A percentile compares a stretch with the other conserved stretches of the same genome.
These are phyloP conservation scores for Saccharomyces hybrid DNA, from an alignment of 1,139 yeast genomes.

Conservation along the genomic window DNA sequence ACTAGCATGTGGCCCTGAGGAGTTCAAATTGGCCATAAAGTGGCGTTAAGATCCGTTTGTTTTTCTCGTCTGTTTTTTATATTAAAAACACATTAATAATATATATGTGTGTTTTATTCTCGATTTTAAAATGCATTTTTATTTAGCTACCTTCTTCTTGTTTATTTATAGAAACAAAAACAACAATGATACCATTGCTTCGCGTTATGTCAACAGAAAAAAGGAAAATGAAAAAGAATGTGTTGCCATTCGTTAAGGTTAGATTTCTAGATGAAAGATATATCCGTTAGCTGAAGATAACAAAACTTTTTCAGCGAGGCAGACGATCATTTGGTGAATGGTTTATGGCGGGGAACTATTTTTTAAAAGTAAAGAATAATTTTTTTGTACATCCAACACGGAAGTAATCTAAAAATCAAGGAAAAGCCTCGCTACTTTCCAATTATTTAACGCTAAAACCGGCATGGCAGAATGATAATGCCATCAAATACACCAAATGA, in stretches of 20 bases:
- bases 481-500: neutral
- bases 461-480: neutral
- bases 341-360: neutral
- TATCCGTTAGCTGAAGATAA: neutral
- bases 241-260: neutral
- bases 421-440: neutral
- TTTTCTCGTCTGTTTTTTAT: too few relatives aligned
- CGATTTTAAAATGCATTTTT: neutral
- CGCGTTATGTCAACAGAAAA: neutral
- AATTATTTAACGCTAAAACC: neutral
- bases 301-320: neutral
- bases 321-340: neutral
- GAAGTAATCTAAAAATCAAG: neutral
- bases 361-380: neutral
- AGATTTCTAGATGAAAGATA: conserved; percentile 1
- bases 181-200: neutral
- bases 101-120: neutral
- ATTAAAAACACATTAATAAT: too few relatives aligned
- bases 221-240: neutral
- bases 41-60: conserved; percentile 18
- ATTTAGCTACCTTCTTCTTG: neutral
- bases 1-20: conserved; percentile 58
- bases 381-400: neutral
- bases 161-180: neutral
- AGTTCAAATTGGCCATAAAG: conserved; percentile 58